Evolutionary conservation across 768 basidiomycete species (phyloP).

Genomic region (Polyporus arcularius): DNA sequence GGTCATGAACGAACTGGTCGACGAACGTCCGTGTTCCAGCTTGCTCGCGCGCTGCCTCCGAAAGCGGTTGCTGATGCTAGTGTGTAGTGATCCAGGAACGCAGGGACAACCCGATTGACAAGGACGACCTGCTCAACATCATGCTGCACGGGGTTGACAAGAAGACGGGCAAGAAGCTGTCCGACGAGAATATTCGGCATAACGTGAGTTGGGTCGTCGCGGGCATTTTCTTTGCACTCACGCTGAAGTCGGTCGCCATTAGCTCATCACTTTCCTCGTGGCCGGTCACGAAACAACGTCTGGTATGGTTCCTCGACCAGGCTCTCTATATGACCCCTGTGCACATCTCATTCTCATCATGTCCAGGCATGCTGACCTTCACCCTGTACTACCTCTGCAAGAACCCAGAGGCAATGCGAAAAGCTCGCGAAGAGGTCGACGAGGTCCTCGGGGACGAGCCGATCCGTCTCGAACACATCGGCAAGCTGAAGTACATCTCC

Average conservation of each 20-base stretch:
- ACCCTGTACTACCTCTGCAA: constrained; percentile 46
- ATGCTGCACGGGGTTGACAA: constrained; percentile 49
- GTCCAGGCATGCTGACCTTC: constrained; percentile 40
- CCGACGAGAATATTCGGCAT: constrained; percentile 42
- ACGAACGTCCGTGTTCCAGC: constrained; percentile 35
- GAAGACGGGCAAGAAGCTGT: constrained; percentile 43
- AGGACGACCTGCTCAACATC: constrained; percentile 46
- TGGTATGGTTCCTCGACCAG: constrained; percentile 27
- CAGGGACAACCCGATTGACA: constrained; percentile 38
- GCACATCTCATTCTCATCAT: background rate
- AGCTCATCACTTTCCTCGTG: constrained; percentile 52
- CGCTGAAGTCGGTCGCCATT: background rate
- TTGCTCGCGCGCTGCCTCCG: too few relatives aligned
- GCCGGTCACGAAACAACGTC: constrained; percentile 46
- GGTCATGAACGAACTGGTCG: constrained; percentile 42
- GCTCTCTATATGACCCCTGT: too few relatives aligned
- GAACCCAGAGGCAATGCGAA: constrained; percentile 44
- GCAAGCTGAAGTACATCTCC: constrained; percentile 45
- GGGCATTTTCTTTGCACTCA: background rate
- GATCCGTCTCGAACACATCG: constrained; percentile 41
- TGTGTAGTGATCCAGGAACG: constrained; percentile 41
- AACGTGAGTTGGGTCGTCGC: constrained; percentile 34
- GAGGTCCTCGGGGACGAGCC: constrained; percentile 42
- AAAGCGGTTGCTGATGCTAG: background rate
- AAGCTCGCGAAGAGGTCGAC: constrained; percentile 50